Percentiles rank a stretch among this genome's conserved stretches.
Conservation (phyloP, 139 green algal genomes). For the Dunaliella sp. region DNA sequence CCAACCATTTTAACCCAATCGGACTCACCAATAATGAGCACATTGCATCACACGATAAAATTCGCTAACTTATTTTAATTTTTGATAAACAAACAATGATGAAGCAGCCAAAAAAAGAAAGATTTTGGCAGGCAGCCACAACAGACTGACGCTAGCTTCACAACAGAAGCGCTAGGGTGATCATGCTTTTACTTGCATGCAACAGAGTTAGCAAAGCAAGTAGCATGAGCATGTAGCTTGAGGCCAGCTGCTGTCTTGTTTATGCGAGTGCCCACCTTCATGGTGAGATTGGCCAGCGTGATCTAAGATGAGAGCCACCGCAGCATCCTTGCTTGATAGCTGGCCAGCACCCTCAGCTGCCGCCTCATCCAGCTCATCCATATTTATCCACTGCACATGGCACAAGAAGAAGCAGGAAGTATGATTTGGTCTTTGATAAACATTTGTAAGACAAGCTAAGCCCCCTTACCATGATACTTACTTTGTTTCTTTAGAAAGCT, state of each 20-base stretch:
- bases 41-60: no score
- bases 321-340: background rate
- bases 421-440: background rate
- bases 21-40: no score
- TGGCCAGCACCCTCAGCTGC: background rate
- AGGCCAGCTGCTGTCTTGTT: background rate
- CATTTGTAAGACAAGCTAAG: no score
- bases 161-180: background rate
- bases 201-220: no score
- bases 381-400: constrained; percentile 1
- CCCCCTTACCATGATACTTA: no score
- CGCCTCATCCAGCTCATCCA: background rate
- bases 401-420: background rate
- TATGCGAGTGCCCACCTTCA: background rate
- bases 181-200: background rate
- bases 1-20: no score
- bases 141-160: background rate
- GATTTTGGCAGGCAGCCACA: background rate
- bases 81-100: background rate
- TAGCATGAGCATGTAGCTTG: background rate
- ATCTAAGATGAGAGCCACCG: background rate
- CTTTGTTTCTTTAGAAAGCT: no score
- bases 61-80: no score
- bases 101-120: background rate
- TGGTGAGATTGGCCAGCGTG: background rate